Evolutionary conservation across 352 stramenopile genomes (phyloP).

Genomic region (Poterioochromonas sp.): DNA sequence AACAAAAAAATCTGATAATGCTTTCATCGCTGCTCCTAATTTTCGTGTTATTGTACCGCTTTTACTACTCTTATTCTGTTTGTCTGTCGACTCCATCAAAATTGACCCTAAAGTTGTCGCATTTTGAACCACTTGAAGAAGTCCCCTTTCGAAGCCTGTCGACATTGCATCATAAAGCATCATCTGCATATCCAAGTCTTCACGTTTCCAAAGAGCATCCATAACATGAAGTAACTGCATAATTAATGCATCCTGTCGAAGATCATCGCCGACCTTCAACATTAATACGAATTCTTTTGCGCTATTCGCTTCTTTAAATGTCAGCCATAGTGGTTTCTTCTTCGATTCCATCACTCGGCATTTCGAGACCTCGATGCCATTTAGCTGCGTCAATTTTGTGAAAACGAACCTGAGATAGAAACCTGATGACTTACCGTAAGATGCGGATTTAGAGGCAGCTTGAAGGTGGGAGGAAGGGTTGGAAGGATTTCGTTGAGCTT

Average conservation of each 20-base stretch:
- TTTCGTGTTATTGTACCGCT: constrained; percentile 17
- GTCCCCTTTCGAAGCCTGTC: not conserved
- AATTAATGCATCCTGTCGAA: constrained; percentile 83
- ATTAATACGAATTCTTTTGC: constrained; percentile 57
- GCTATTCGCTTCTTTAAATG: constrained; percentile 50
- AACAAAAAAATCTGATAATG: constrained; percentile 34
- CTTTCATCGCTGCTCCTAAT: constrained; percentile 29
- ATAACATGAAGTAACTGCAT: constrained; percentile 78
- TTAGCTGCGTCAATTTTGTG: not conserved
- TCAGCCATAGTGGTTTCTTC: constrained; percentile 75
- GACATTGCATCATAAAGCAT: constrained; percentile 71
- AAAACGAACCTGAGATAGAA: not conserved
- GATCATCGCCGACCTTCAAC: constrained; percentile 81
- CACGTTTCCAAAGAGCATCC: constrained; percentile 73
- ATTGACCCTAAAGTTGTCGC: constrained; percentile 73
- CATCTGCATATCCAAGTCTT: constrained; percentile 66
- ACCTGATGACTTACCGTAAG: constrained; percentile 41
- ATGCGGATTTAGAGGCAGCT: constrained; percentile 67
- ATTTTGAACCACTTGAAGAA: constrained; percentile 71
- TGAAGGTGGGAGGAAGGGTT: constrained; percentile 67
- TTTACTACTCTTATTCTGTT: not conserved
- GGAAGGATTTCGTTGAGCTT: constrained; percentile 48
- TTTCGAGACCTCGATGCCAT: constrained; percentile 57
- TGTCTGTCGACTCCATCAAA: constrained; percentile 25
- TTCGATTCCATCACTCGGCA: constrained; percentile 85